These are phyloP conservation scores for Scleroderma bovista DNA, from an alignment of 768 basidiomycete genomes.

Conservation along the genomic window DNA sequence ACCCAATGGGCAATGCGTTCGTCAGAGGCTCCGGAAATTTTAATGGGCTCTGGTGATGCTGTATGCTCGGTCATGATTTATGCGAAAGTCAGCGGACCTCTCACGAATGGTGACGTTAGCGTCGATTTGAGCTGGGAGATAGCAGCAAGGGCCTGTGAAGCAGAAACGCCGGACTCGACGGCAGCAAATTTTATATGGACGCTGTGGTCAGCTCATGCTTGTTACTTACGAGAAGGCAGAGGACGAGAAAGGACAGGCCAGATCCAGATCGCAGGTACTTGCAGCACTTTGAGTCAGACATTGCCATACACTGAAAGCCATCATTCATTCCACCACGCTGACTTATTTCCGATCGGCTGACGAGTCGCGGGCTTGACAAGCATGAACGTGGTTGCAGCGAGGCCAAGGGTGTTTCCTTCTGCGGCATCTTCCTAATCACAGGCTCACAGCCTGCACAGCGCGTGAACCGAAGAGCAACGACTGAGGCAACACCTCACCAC, in stretches of 20 bases:
- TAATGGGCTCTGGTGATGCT: conserved; percentile 51
- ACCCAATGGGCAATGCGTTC: conserved; percentile 68
- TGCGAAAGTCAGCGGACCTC: conserved; percentile 1
- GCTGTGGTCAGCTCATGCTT: conserved; percentile 19
- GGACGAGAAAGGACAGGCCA: conserved; percentile 16
- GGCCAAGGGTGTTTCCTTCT: conserved; percentile 16
- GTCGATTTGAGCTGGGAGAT: conserved; percentile 1
- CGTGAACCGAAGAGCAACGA: conserved; percentile 17
- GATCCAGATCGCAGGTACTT: conserved; percentile 16
- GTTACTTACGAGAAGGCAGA: conserved; percentile 13
- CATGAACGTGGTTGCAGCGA: conserved; percentile 30
- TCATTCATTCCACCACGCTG: conserved; percentile 24
- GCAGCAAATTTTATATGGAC: conserved; percentile 18
- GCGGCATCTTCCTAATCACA: conserved; percentile 2
- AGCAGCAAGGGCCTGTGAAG: conserved; percentile 1
- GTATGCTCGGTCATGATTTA: conserved; percentile 59
- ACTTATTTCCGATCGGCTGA: conserved; percentile 27
- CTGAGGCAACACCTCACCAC: conserved; percentile 8
- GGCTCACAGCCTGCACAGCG: conserved; percentile 4
- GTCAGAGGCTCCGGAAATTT: conserved; percentile 52
- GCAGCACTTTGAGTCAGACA: conserved; percentile 1
- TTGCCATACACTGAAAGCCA: conserved; percentile 15
- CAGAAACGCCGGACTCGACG: conserved; percentile 6
- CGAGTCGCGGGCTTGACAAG: conserved; percentile 19
- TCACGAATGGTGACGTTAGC: not conserved